Evolutionary conservation across 306 rosid genomes (phyloP), one percentile per base, ranked within the genome.

Genomic region (Rosa chinensis): DNA sequence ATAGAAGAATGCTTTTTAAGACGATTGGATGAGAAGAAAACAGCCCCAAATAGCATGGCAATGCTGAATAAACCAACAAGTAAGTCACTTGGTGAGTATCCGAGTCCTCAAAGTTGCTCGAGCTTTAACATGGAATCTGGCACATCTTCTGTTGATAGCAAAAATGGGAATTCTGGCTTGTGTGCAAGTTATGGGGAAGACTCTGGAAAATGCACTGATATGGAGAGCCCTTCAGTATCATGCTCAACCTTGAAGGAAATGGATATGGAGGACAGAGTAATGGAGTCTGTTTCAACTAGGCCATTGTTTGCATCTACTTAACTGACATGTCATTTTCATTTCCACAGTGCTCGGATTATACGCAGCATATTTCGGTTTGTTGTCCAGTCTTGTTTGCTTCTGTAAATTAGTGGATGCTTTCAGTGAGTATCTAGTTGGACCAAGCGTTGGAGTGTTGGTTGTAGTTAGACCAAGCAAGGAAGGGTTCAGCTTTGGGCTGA

Each of bases 401-500:
- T 89, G 91, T 88, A 88, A 68, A 89, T 88, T 78, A 76, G 74
- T 76, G 72, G 68, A 80, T 70, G 66, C 21, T 62, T 69, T 58
- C 79, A 75, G 67, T 72, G 81, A 61, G 70, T 76, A 83, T 83
- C 80, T 82, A 58, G 74, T 74, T 37, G 42, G 43, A 81, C 79
- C 61, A 80, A 53, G 56, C 79, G 49, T 81, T 78, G 88, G 81
- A 79, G 77, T 81, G 63, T 87, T 87, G 92, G 61, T 87, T 77
- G 72, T 79, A 83, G 78, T 81, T 86, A 32, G 21, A 21, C 64
- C 35, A 58, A 28, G 70, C 53, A 59, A 78, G 45, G 63, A 76
- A 79, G 45, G 72, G 90, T 90, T 90, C 93, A 93, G 96, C 83
- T 86, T 82, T 74, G 89, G 84, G 96, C 96, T 93, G 97, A 92